A percentile compares a stretch with the other conserved stretches of the same genome.
Evolutionary conservation across 495 filamentous ascomycete species (phyloP).

Genomic region (Neurospora sp.): DNA sequence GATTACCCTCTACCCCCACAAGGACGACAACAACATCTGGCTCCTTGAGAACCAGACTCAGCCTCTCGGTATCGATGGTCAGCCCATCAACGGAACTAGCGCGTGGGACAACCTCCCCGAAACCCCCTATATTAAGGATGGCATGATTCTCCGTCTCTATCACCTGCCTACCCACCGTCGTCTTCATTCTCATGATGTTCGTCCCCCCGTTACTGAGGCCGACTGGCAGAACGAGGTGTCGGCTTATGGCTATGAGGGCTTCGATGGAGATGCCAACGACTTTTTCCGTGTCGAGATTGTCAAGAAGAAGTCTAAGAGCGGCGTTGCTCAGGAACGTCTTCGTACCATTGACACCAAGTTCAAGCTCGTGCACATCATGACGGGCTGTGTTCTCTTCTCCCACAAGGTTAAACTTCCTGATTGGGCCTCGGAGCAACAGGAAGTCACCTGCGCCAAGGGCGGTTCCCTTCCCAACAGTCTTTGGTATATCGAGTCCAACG

Average conservation of each 20-base stretch:
- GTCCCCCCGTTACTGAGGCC: constrained; percentile 92
- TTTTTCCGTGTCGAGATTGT: constrained; percentile 91
- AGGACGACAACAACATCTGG: constrained; percentile 97
- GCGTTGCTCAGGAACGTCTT: constrained; percentile 69
- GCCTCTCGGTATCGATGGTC: constrained; percentile 63
- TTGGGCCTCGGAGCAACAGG: constrained; percentile 95
- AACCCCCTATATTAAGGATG: constrained; percentile 65
- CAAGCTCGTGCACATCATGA: constrained; percentile 89
- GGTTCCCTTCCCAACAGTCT: constrained; percentile 91
- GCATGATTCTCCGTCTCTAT: constrained; percentile 69
- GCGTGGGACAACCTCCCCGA: constrained; percentile 71
- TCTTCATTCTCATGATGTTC: constrained; percentile 92
- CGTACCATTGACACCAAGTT: constrained; percentile 97
- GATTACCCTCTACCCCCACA: constrained; percentile 95
- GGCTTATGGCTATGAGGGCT: constrained; percentile 95
- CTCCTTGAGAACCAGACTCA: constrained; percentile 92
- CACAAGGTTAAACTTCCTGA: constrained; percentile 98
- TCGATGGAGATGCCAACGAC: constrained; percentile 94
- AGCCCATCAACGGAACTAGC: constrained; percentile 62
- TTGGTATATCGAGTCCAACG: constrained; percentile 91
- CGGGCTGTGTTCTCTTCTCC: constrained; percentile 90
- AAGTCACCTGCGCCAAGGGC: constrained; percentile 91
- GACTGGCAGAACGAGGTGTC: constrained; percentile 99
- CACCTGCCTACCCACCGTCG: constrained; percentile 74
- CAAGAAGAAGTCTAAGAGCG: constrained; percentile 74